phyloP scores from a whole-genome alignment of 1,284 basidiomycete genomes.

The Xanthoconium separans region DNA sequence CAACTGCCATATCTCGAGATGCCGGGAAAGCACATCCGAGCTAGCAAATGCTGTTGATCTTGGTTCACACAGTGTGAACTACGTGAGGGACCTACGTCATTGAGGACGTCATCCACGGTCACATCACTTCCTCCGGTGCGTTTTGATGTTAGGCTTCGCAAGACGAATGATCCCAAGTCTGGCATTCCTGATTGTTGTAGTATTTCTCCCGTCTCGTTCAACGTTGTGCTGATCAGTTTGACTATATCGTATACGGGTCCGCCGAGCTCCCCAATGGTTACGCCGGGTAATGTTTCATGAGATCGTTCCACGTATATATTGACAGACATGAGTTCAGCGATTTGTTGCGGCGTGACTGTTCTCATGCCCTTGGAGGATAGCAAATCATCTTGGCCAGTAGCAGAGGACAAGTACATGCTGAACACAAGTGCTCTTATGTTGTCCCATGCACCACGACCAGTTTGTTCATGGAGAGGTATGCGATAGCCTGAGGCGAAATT shows the following conservation, averaged over 20 bases:
- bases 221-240: conserved; percentile 56
- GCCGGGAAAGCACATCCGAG: conserved; percentile 73
- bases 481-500: conserved; percentile 84
- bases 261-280: conserved; percentile 73
- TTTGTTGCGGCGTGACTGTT: conserved; percentile 47
- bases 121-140: conserved; percentile 37
- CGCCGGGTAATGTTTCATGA: conserved; percentile 68
- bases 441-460: conserved; percentile 78
- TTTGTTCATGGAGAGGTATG: conserved; percentile 62
- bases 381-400: conserved; percentile 54
- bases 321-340: conserved; percentile 75
- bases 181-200: conserved; percentile 61
- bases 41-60: conserved; percentile 37
- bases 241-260: conserved; percentile 76
- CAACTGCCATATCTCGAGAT: conserved; percentile 69
- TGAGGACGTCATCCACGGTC: conserved; percentile 59
- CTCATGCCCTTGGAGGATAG: conserved; percentile 69
- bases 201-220: conserved; percentile 74
- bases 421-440: conserved; percentile 73
- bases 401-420: conserved; percentile 66
- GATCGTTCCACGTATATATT: conserved; percentile 66
- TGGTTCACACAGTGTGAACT: conserved; percentile 1
- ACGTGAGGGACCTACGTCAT: conserved; percentile 48
- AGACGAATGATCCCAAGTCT: conserved; percentile 73
- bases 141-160: conserved; percentile 56